A percentile compares a stretch with the other conserved stretches of the same genome.
These are phyloP conservation scores for Suillus sp. DNA, from an alignment of 768 basidiomycete genomes.

Conservation along the genomic window DNA sequence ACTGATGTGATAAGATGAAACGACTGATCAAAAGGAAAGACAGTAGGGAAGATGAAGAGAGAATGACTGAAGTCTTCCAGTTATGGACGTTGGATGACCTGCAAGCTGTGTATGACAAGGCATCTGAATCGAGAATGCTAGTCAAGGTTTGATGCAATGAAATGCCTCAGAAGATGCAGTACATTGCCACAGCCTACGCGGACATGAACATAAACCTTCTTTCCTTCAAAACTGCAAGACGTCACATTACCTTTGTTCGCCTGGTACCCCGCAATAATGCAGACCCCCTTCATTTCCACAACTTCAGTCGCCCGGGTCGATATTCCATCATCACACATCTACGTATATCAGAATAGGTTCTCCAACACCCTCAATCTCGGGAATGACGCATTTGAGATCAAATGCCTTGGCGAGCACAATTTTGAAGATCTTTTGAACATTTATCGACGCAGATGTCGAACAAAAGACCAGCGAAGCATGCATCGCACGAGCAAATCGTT, in stretches of 20 bases:
- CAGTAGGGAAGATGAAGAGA: not conserved
- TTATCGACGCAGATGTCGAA: slow-evolving; percentile 97
- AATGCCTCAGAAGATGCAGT: slow-evolving; percentile 18
- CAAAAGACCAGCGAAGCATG: slow-evolving; percentile 99
- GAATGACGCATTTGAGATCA: slow-evolving; percentile 97
- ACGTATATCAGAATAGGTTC: slow-evolving; percentile 96
- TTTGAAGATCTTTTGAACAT: slow-evolving; percentile 99
- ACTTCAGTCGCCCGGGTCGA: slow-evolving; percentile 9
- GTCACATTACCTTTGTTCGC: slow-evolving; percentile 2
- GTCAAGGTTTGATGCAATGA: slow-evolving; percentile 22
- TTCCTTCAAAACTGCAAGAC: not conserved
- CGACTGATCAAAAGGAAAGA: slow-evolving; percentile 25
- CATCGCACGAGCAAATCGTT: slow-evolving; percentile 98
- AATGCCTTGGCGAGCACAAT: slow-evolving; percentile 97
- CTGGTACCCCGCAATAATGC: slow-evolving; percentile 1
- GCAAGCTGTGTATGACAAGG: slow-evolving; percentile 8
- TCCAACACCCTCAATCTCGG: slow-evolving; percentile 95
- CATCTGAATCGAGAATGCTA: slow-evolving; percentile 13
- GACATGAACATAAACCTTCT: not conserved
- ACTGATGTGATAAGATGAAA: slow-evolving; percentile 29
- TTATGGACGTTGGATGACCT: not conserved
- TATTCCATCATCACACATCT: slow-evolving; percentile 48
- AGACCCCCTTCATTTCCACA: not conserved
- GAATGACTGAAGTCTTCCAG: not conserved
- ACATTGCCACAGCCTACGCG: slow-evolving; percentile 4